Conservation (phyloP, 2,329 filamentous ascomycete species). For the Simplicillium aogashimaense region DNA sequence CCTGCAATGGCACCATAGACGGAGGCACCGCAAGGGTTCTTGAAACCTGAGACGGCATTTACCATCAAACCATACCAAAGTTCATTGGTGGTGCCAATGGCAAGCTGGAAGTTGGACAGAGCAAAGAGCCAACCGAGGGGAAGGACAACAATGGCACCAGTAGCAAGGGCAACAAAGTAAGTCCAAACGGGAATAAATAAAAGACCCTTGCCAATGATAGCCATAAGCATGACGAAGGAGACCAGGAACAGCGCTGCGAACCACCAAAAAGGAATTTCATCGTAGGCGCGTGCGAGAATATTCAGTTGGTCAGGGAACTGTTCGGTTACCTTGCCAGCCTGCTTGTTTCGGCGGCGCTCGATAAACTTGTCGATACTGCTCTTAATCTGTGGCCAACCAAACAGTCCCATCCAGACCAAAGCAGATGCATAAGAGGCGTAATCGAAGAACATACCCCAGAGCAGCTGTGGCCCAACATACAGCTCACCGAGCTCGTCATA, state of each 20-base stretch:
- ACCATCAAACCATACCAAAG: constrained; percentile 51
- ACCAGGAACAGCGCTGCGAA: constrained; percentile 38
- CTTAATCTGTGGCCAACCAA: constrained; percentile 39
- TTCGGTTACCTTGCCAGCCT: constrained; percentile 33
- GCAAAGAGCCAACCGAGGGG: constrained; percentile 51
- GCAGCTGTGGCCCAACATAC: constrained; percentile 46
- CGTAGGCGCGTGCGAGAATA: constrained; percentile 44
- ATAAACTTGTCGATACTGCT: constrained; percentile 32
- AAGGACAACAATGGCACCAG: constrained; percentile 43
- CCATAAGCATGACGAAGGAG: constrained; percentile 31
- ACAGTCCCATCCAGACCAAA: constrained; percentile 47
- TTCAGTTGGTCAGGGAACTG: constrained; percentile 51
- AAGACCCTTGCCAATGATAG: constrained; percentile 37
- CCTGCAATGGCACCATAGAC: constrained; percentile 50
- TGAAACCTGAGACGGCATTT: constrained; percentile 35
- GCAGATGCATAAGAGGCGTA: constrained; percentile 50
- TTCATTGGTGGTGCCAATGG: constrained; percentile 51
- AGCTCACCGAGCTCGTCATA: constrained; percentile 39
- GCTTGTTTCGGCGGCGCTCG: constrained; percentile 19
- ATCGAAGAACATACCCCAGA: constrained; percentile 51
- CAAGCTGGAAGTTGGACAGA: constrained; percentile 41
- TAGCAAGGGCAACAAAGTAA: constrained; percentile 45
- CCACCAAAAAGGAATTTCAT: constrained; percentile 51
- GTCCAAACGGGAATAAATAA: constrained; percentile 52
- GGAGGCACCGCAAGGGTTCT: constrained; percentile 47